Evolutionary conservation across 1,284 basidiomycete genomes (phyloP).

Genomic region (Taiwanofungus camphoratus): DNA sequence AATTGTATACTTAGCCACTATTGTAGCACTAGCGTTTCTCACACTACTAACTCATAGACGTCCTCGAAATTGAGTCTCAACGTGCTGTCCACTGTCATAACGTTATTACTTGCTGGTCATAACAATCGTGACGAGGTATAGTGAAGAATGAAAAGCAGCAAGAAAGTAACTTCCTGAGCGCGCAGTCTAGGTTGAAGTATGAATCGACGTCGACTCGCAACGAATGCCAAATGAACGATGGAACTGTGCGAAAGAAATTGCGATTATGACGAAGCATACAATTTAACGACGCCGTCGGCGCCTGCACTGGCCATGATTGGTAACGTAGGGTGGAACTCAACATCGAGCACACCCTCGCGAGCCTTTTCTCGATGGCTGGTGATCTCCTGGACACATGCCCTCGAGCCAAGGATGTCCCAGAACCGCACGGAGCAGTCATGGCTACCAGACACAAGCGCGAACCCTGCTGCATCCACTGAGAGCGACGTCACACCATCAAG

Average conservation of each 20-base stretch:
- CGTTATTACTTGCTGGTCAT: conserved; percentile 3
- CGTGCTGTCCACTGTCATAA: neutral
- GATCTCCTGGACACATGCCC: conserved; percentile 86
- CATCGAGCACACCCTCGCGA: conserved; percentile 85
- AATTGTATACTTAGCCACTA: neutral
- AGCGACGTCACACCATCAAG: conserved; percentile 88
- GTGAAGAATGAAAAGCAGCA: neutral
- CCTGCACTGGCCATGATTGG: conserved; percentile 91
- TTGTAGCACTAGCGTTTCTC: conserved; percentile 1
- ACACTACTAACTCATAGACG: neutral
- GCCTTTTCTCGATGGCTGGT: conserved; percentile 84
- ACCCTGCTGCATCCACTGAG: conserved; percentile 81
- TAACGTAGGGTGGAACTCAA: conserved; percentile 79
- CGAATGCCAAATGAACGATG: conserved; percentile 9
- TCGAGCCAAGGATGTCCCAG: conserved; percentile 87
- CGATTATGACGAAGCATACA: conserved; percentile 74
- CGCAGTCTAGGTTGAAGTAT: too few species aligned
- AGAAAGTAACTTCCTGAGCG: neutral
- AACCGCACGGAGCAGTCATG: conserved; percentile 94
- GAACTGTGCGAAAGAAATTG: conserved; percentile 1
- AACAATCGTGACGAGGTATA: conserved; percentile 10
- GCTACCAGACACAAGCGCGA: conserved; percentile 85
- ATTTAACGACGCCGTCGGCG: conserved; percentile 90
- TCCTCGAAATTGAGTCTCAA: neutral
- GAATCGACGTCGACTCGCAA: neutral